Percentiles rank a stretch among this genome's conserved stretches.
Evolutionary conservation across 306 rosid species (phyloP).

Genomic region (Dalbergia cochinchinensis): DNA sequence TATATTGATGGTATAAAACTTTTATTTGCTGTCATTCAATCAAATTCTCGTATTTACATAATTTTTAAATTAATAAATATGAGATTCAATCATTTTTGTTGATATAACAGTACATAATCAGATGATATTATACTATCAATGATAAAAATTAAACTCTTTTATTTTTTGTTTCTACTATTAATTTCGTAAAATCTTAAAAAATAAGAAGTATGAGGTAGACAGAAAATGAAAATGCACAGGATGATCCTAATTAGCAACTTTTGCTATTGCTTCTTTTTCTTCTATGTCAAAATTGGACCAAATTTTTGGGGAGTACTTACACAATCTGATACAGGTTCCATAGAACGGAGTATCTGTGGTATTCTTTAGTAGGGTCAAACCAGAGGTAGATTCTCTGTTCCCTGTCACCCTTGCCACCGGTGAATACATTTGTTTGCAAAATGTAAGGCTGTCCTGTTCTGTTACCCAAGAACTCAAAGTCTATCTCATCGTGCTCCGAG

Average conservation of each 20-base stretch:
- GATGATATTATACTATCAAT: no score
- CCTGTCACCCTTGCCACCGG: constrained; percentile 88
- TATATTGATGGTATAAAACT: no score
- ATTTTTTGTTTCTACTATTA: no score
- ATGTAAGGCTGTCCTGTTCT: constrained; percentile 93
- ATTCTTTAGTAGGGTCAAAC: constrained; percentile 87
- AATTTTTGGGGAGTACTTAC: constrained; percentile 52
- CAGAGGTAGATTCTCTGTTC: constrained; percentile 95
- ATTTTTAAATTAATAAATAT: no score
- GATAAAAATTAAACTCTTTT: no score
- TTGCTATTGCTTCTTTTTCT: background rate
- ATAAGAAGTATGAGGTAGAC: no score
- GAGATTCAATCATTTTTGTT: no score
- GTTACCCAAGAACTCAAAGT: constrained; percentile 95
- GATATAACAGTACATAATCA: no score
- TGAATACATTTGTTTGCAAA: constrained; percentile 92
- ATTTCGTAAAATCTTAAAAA: no score
- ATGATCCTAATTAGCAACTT: background rate
- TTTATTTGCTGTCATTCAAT: no score
- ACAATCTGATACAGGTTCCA: constrained; percentile 84
- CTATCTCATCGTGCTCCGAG: constrained; percentile 93
- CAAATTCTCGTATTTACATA: no score
- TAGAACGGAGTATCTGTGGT: constrained; percentile 78
- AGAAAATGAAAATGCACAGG: no score
- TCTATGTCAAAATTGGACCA: background rate